Base-by-base conservation (phyloP, 2,329 filamentous ascomycete species). In the Clarireedia monteithiana region DNA sequence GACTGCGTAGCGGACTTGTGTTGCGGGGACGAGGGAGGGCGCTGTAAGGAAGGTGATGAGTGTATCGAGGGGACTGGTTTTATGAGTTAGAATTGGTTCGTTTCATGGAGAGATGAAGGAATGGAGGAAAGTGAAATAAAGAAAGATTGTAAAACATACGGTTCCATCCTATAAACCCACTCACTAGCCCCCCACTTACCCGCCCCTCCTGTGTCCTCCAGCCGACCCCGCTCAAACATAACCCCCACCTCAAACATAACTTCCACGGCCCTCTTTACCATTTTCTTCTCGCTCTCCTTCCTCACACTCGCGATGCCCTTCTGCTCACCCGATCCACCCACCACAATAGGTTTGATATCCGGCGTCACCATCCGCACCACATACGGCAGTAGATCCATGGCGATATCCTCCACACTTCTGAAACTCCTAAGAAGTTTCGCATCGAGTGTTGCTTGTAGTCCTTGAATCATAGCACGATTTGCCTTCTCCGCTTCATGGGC, bases 91-190 rank as follows among this genome's bases (percentile, higher is more conserved):
- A 12, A 34, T 34, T 14, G 10, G 12, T 34, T 34, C 30, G 30
- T 30, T 30, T 30, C 1, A 20, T 20, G 20, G 20, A 20, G 20
- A 20, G 20, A 20, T 20, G 20, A 20, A 20, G 20, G 2, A 30
- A 30, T 3, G 30, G 30, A 34, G 9, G 30, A 34, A 34, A 20
- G 20, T 3, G 9, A 34, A 9, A 34, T 3, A 34, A 34, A 34
- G 10, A 12, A 34, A 34, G 9, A 12, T 2, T 3, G 10, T 34
- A 34, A 12, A 12, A 34, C 30, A 12, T 34, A 34, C 80, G 94
- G 94, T 67, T 97, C 92, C 89, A 99, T 91, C 53, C 94, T 84
- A 71, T 95, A 97, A 7, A 95, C 85, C 79, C 85, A 97, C 63
- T 83, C 78, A 17, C 78, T 73, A 36, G 82, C 80, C 5, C 77